Percentiles rank a stretch among this genome's conserved stretches.
Evolutionary conservation across 768 basidiomycete species (phyloP).

Genomic region (Glaciozyma martinii): DNA sequence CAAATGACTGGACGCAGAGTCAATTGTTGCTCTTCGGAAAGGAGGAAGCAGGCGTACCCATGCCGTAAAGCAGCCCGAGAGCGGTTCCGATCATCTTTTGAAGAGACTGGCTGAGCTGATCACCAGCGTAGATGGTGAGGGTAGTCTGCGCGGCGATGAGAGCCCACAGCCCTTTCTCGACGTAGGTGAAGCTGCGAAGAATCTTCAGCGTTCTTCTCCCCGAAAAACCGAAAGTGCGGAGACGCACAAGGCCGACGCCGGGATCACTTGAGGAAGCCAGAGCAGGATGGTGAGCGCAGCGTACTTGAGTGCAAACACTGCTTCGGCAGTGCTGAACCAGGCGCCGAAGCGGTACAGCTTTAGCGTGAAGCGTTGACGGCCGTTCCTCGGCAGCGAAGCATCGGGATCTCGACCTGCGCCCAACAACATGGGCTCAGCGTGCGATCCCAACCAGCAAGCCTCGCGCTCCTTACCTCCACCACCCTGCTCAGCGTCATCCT

Average conservation of each 20-base stretch:
- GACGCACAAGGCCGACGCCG: slow-evolving; percentile 44
- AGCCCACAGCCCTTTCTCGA: slow-evolving; percentile 38
- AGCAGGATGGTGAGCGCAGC: slow-evolving; percentile 47
- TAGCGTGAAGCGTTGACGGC: slow-evolving; percentile 9
- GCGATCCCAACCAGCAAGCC: background rate
- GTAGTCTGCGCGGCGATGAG: slow-evolving; percentile 57
- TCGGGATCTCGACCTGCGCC: slow-evolving; percentile 13
- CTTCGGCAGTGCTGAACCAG: slow-evolving; percentile 21
- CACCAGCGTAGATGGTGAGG: slow-evolving; percentile 49
- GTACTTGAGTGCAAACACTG: slow-evolving; percentile 49
- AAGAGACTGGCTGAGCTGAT: slow-evolving; percentile 47
- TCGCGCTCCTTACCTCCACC: slow-evolving; percentile 5
- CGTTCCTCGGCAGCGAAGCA: slow-evolving; percentile 15
- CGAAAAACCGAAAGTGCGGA: slow-evolving; percentile 24
- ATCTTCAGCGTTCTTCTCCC: background rate
- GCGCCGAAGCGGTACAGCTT: slow-evolving; percentile 4
- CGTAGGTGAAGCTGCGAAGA: slow-evolving; percentile 5
- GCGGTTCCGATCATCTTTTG: slow-evolving; percentile 46
- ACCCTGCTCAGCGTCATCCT: background rate
- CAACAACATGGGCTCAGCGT: too few species aligned
- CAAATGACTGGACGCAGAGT: slow-evolving; percentile 32
- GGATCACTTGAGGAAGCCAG: slow-evolving; percentile 49
- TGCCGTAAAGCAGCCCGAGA: slow-evolving; percentile 43
- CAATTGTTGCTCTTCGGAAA: background rate
- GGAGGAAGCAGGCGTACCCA: slow-evolving; percentile 35